Evolutionary conservation across 2,329 filamentous ascomycete genomes (phyloP), one percentile per base, ranked within the genome.

Genomic region (Periconia digitata): DNA sequence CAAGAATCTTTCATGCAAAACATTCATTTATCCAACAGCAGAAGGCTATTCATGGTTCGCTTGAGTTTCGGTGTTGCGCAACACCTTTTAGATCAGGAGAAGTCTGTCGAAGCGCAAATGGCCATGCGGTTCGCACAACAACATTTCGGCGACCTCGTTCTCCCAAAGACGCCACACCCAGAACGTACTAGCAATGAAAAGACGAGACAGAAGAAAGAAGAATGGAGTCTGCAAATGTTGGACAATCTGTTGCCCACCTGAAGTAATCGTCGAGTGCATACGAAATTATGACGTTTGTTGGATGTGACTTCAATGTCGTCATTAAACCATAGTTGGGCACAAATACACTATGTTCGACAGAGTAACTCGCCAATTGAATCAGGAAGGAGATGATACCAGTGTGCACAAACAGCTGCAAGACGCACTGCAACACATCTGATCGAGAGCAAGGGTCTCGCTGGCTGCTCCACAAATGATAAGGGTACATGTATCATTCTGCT

Each of bases 71-170:
- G 58, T 13, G 58, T 63, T 18, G 67, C 68, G 17, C 63, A 58
- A 8, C 59, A 64, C 36, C 47, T 63, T 17, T 45, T 71, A 10
- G 59, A 62, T n/a, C 56, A 66, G 27, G 54, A 67, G 38, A 56
- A 53, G 16, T 63, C 58, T 27, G 43, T 46, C 3, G 65, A 69
- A 35, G 67, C 67, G 12, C 64, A 65, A 32, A 37, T 52, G 5
- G 62, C 58, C 3, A 62, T 71, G 56, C 46, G 62, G 2, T 68
- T 69, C 24, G 53, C 59, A 5, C 62, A 64, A 44, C 46, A 61
- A 12, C 57, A 68, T 40, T 70, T 69, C 35, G 51, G 64, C 2
- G 65, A 70, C 7, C 24, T 69, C n/a, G 62, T 66, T 18, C 42
- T 65, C 13, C 46, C 58, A 2, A 57, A 53, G 22, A 44, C 44